Conservation (phyloP, 2,329 filamentous ascomycete species). For the Aspergillus melleus region DNA sequence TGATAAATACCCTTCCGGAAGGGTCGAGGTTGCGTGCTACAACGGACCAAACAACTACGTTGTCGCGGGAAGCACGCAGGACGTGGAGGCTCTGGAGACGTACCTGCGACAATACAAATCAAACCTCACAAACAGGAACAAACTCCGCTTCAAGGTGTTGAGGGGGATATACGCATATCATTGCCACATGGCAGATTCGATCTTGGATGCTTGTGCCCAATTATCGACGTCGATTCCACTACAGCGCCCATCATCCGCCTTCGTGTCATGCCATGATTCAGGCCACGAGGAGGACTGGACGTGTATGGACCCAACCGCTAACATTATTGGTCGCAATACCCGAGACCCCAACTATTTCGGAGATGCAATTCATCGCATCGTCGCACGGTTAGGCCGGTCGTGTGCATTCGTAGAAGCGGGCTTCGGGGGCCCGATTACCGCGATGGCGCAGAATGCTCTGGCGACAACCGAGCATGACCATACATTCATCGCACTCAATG, state of each 20-base stretch:
- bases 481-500: not conserved
- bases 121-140: not conserved
- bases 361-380: slow-evolving; percentile 36
- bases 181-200: not conserved
- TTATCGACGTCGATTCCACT: slow-evolving; percentile 30
- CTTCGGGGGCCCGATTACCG: slow-evolving; percentile 24
- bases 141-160: not conserved
- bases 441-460: slow-evolving; percentile 34
- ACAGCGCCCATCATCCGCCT: slow-evolving; percentile 27
- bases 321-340: slow-evolving; percentile 37
- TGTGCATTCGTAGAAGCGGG: slow-evolving; percentile 43
- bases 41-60: slow-evolving; percentile 4
- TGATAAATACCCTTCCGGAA: not conserved
- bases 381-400: slow-evolving; percentile 13
- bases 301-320: not conserved
- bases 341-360: slow-evolving; percentile 48
- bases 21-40: slow-evolving; percentile 7
- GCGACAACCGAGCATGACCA: not conserved
- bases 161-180: not conserved
- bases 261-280: slow-evolving; percentile 11
- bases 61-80: slow-evolving; percentile 34
- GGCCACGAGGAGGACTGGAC: slow-evolving; percentile 5
- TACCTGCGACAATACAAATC: not conserved
- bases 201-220: slow-evolving; percentile 20
- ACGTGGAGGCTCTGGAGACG: not conserved